Conservation (phyloP, 805 yeast species). For the Barnettozyma sp. region DNA sequence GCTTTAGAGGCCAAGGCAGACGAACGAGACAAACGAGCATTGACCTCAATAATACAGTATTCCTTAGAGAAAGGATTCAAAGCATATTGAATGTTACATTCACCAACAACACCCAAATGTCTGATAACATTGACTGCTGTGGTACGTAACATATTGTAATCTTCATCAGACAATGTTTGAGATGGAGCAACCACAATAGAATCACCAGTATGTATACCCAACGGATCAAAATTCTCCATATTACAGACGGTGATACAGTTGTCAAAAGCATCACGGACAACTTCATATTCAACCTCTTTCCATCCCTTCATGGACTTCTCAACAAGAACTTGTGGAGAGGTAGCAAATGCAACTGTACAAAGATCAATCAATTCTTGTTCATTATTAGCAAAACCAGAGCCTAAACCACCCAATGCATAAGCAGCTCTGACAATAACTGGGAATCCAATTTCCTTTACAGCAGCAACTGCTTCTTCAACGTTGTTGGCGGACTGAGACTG, state of each 20-base stretch:
- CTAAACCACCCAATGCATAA: slow-evolving; percentile 94
- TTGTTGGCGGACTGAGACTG: slow-evolving; percentile 78
- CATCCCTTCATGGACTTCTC: slow-evolving; percentile 98
- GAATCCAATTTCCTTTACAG: slow-evolving; percentile 82
- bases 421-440: slow-evolving; percentile 98
- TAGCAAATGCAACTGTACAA: slow-evolving; percentile 88
- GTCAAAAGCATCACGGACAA: slow-evolving; percentile 94
- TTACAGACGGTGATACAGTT: slow-evolving; percentile 98
- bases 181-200: slow-evolving; percentile 99
- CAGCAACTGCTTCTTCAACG: slow-evolving; percentile 75
- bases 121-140: slow-evolving; percentile 96
- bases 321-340: slow-evolving; percentile 92
- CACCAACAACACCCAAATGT: slow-evolving; percentile 98
- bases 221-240: slow-evolving; percentile 98
- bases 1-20: slow-evolving; percentile 99
- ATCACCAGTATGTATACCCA: slow-evolving; percentile 98
- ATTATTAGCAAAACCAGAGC: slow-evolving; percentile 94
- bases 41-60: slow-evolving; percentile 95
- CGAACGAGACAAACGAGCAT: slow-evolving; percentile 95
- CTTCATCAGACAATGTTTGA: slow-evolving; percentile 94
- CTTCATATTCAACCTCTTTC: slow-evolving; percentile 98
- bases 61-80: slow-evolving; percentile 89
- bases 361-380: slow-evolving; percentile 74
- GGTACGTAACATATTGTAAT: slow-evolving; percentile 94
- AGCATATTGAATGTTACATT: slow-evolving; percentile 97